Percentiles rank a stretch among this genome's conserved stretches.
phyloP scores from a whole-genome alignment of 2,329 filamentous ascomycete genomes.

The Cytospora piceicola region DNA sequence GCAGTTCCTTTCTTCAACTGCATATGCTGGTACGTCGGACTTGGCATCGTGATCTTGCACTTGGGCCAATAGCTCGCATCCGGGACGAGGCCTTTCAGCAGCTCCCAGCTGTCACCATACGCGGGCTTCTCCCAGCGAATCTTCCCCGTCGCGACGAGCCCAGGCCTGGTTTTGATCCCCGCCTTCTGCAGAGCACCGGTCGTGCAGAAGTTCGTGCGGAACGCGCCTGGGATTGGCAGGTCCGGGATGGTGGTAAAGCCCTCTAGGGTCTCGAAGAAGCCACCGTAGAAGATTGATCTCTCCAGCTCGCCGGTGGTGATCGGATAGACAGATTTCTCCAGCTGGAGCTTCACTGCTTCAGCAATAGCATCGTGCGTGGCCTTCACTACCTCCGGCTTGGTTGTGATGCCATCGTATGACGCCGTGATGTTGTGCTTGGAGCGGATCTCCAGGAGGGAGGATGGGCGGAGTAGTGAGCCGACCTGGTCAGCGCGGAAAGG shows the following conservation, averaged over 20 bases:
- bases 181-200: slow-evolving; percentile 7
- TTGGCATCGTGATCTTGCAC: slow-evolving; percentile 22
- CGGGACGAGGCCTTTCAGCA: slow-evolving; percentile 1
- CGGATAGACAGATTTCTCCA: slow-evolving; percentile 11
- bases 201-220: slow-evolving; percentile 18
- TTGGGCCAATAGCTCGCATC: neutral
- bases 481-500: slow-evolving; percentile 24
- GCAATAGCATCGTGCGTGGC: slow-evolving; percentile 13
- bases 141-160: slow-evolving; percentile 17
- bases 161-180: slow-evolving; percentile 10
- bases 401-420: slow-evolving; percentile 8
- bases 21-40: slow-evolving; percentile 19
- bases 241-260: slow-evolving; percentile 11
- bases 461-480: slow-evolving; percentile 24
- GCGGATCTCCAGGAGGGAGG: slow-evolving; percentile 15
- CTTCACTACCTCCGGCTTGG: neutral
- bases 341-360: slow-evolving; percentile 8
- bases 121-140: slow-evolving; percentile 14
- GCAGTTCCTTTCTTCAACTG: slow-evolving; percentile 16
- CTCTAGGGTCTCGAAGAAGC: slow-evolving; percentile 22
- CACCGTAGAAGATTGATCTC: slow-evolving; percentile 22
- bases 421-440: slow-evolving; percentile 11
- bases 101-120: slow-evolving; percentile 13
- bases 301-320: slow-evolving; percentile 24
- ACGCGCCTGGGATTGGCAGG: slow-evolving; percentile 18